These are phyloP conservation scores for Coniella vitis DNA, from an alignment of 2,329 filamentous ascomycete genomes.

Conservation along the genomic window DNA sequence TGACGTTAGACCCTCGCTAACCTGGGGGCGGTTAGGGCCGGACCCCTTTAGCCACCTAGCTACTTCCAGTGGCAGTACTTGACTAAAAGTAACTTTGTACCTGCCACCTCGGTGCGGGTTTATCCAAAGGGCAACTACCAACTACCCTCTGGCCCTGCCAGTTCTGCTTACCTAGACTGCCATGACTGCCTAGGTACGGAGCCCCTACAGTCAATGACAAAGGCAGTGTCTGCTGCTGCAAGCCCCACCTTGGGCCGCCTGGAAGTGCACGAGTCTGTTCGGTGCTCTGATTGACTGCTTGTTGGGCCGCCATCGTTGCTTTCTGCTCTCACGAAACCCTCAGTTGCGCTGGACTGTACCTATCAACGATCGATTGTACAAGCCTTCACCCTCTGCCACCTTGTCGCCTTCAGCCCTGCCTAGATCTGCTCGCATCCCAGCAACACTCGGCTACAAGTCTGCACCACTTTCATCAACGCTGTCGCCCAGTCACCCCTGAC, in stretches of 20 bases:
- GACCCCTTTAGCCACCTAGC: too few relatives aligned
- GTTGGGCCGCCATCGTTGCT: neutral
- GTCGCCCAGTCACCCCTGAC: neutral
- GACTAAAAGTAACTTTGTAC: too few relatives aligned
- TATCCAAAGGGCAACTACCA: too few relatives aligned
- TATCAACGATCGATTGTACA: too few relatives aligned
- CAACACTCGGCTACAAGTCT: neutral
- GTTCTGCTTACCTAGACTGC: too few relatives aligned
- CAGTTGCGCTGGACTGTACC: neutral
- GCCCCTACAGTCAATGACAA: neutral
- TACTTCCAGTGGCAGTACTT: too few relatives aligned
- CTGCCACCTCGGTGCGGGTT: too few relatives aligned
- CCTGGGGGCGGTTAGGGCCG: too few relatives aligned
- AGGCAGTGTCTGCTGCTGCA: neutral
- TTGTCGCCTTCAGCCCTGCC: neutral
- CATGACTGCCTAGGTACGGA: too few relatives aligned
- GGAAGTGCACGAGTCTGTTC: neutral
- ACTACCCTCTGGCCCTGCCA: too few relatives aligned
- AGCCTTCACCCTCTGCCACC: neutral
- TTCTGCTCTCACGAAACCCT: neutral
- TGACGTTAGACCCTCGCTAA: too few relatives aligned
- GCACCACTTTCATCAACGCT: too few relatives aligned
- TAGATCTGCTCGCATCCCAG: neutral
- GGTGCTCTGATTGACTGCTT: neutral
- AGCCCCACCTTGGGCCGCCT: neutral